Evolutionary conservation across 139 green algal species (phyloP), one percentile per base, ranked within the genome.

Genomic region (Chlamydomonas eustigma): DNA sequence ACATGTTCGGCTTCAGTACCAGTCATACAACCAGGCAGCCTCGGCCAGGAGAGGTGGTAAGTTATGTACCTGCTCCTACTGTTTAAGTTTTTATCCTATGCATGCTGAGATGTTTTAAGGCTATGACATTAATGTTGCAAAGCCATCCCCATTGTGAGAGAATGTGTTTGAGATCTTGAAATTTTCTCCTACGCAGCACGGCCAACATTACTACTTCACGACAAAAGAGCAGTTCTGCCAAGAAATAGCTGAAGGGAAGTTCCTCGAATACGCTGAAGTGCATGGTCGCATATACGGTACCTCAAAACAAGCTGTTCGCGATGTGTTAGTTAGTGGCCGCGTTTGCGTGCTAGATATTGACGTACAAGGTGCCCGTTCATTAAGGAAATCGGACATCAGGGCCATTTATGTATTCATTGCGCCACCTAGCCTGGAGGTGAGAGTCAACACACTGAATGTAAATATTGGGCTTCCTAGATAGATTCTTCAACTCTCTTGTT

Each of bases 261-360:
- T 97, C 67, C 75, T 97, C 51, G 93, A 97, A 85, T 80, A 93
- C 63, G 92, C 92, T 0, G 76, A 92, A 50, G 81, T 97, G 28
- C 92, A 97, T 78, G 81, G 81, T 37, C 92, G 95, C 76, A 78
- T 93, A 39, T 97, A 97, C 67, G 93, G 93, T 33, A 97, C 92
- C 5, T 90, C 83, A 12, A 35, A 85, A 32, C 77, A 81, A 6
- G 81, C 93, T 5, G 92, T 96, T 28, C 77, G 83, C 35, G 71
- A 68, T 0, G 91, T 96, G 1, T 79, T 90, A 22, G 76, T 80
- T 0, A 51, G 65, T 3, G 88, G 90, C 28, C 73, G 73, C 6
- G 80, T 84, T 4, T 85, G 80, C 37, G 38, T 88, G 25, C 76
- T 88, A 32, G 84, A 88, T 50, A 81, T 88, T 58, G 44, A 58